Base-by-base conservation (phyloP, 192 early-diverging fungal species). In the Entomortierella parvispora region DNA sequence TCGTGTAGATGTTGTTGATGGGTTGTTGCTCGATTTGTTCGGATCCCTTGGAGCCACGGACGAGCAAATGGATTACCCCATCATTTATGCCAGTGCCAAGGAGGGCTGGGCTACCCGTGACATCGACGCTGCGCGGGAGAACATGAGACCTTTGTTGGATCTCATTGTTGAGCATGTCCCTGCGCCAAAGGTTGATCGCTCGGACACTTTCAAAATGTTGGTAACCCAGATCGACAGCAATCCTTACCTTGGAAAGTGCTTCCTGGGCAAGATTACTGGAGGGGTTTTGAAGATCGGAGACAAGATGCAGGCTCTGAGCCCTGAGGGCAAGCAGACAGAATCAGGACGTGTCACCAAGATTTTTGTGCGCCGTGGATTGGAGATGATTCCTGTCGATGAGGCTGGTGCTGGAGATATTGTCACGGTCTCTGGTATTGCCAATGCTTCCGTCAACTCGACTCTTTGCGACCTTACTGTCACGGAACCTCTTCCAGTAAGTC, bases 141-240 rank as follows among this genome's bases (percentile, higher is more conserved):
- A 62, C 65, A 87, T 90, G 86, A 80, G 82, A 43, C 89, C 92
- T 10, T 71, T 95, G 31, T 84, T 95, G 37, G 93, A 95, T 57
- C 81, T 84, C 23, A 95, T 95, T 47, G 53, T 95, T 22, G 80
- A 81, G 22, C 79, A 85, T 14, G 92, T 93, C 17, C 92, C 92
- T 9, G 53, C 86, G 20, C 93, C 93, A 15, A 82, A 61, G 46
- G 88, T 88, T 53, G 85, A 93, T 53, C 84, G 88, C 2, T 81
- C 66, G 4, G 81, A 68, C 46, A 87, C 91, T 2, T 95, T 95
- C 65, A 86, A 89, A 18, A 92, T 95, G 91, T 84, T 93, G 43
- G 93, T 95, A 31, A 95, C 93, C 46, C 93, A 95, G 83, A 88
- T 95, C 43, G 93, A 95, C 68, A 86, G 84, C 60, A 92, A 95